Evolutionary conservation across 345 rosid genomes (phyloP).

Genomic region (Eucalyptus sp.): DNA sequence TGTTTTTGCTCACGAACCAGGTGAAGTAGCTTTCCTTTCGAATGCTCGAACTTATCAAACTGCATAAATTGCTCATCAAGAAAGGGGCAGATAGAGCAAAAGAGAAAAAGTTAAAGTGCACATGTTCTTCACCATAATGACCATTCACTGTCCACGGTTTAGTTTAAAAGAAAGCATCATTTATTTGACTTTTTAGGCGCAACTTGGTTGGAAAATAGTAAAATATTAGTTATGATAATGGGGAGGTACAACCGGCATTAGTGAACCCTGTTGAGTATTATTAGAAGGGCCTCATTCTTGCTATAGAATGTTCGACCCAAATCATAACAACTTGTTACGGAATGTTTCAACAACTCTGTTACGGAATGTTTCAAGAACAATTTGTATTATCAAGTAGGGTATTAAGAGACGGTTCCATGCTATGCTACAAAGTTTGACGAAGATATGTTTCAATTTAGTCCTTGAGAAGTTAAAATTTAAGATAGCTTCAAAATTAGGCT

Average conservation of each 20-base stretch:
- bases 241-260: background rate
- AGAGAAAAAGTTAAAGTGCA: background rate
- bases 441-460: background rate
- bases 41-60: background rate
- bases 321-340: fast-evolving
- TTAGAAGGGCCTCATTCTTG: fast-evolving
- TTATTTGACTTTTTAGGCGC: background rate
- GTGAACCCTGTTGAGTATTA: background rate
- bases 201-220: background rate
- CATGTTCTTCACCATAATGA: background rate
- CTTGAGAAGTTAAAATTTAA: background rate
- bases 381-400: background rate
- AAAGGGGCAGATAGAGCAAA: background rate
- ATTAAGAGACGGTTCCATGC: background rate
- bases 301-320: background rate
- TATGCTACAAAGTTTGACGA: background rate
- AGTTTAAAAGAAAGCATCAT: background rate
- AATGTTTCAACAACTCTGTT: fast-evolving
- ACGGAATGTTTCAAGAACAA: background rate
- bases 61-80: background rate
- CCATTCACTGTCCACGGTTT: background rate
- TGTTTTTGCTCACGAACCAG: conserved; percentile 25
- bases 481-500: background rate
- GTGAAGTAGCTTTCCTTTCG: background rate
- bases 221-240: background rate